Conservation (phyloP, 2,329 filamentous ascomycete species). For the Seiridium cupressi region DNA sequence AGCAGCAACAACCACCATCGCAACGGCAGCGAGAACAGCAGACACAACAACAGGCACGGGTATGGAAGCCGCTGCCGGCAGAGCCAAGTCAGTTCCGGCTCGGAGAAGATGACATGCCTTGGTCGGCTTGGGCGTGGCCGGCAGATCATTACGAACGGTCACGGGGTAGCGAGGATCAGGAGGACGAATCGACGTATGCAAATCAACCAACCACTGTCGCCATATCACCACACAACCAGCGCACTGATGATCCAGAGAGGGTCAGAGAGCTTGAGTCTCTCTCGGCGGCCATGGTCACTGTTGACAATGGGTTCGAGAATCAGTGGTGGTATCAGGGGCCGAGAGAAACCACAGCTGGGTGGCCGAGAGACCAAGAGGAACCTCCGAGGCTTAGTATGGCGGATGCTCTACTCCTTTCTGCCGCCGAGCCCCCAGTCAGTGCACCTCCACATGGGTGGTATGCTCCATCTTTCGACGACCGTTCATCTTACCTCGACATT, state of each 20-base stretch:
- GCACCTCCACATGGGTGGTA: constrained; percentile 12
- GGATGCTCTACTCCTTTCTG: constrained; percentile 22
- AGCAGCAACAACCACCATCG: constrained; percentile 10
- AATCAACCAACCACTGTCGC: constrained; percentile 20
- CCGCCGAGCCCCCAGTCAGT: constrained; percentile 18
- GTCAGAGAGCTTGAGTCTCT: constrained; percentile 44
- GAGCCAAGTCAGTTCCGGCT: constrained; percentile 38
- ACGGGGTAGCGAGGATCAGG: constrained; percentile 20
- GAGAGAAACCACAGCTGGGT: constrained; percentile 23
- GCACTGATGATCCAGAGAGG: constrained; percentile 32
- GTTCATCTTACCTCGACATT: constrained; percentile 16
- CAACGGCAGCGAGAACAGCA: constrained; percentile 14
- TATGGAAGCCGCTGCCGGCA: constrained; percentile 42
- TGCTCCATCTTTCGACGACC: constrained; percentile 9
- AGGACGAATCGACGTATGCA: constrained; percentile 15
- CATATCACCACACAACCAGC: constrained; percentile 18
- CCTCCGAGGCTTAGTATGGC: constrained; percentile 17
- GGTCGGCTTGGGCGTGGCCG: constrained; percentile 39
- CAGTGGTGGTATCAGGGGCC: constrained; percentile 56
- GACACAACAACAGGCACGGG: too few species aligned
- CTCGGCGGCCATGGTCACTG: constrained; percentile 53
- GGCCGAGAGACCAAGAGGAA: constrained; percentile 17
- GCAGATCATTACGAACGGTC: constrained; percentile 22
- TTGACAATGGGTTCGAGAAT: constrained; percentile 57
- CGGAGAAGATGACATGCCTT: constrained; percentile 47